These are phyloP conservation scores for Cryptococcus maquisensis DNA, from an alignment of 1,284 basidiomycete genomes.

Conservation along the genomic window DNA sequence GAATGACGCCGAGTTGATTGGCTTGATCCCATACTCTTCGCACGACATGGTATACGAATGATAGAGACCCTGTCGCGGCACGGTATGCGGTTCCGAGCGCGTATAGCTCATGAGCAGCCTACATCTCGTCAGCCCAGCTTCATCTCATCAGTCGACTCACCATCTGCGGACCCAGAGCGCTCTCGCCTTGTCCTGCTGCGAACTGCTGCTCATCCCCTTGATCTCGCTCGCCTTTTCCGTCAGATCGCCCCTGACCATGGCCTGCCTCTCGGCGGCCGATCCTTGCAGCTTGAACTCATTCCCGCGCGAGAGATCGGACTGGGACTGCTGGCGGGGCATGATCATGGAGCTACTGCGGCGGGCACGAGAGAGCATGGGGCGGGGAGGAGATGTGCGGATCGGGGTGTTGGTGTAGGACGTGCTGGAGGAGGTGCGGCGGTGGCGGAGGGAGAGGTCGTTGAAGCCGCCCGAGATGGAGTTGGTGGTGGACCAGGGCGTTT, in stretches of 20 bases:
- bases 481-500: slow-evolving; percentile 23
- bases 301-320: slow-evolving; percentile 8
- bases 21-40: slow-evolving; percentile 48
- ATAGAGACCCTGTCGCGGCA: slow-evolving; percentile 82
- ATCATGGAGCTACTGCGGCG: slow-evolving; percentile 17
- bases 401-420: background rate
- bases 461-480: slow-evolving; percentile 24
- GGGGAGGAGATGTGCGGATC: slow-evolving; percentile 3
- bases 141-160: slow-evolving; percentile 15
- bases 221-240: slow-evolving; percentile 17
- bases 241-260: slow-evolving; percentile 25
- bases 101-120: slow-evolving; percentile 41
- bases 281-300: slow-evolving; percentile 21
- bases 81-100: slow-evolving; percentile 25
- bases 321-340: slow-evolving; percentile 1
- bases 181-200: slow-evolving; percentile 36
- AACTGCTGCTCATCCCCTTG: slow-evolving; percentile 11
- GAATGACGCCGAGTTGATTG: slow-evolving; percentile 89
- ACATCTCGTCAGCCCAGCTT: background rate
- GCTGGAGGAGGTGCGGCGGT: slow-evolving; percentile 18
- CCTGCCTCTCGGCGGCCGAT: slow-evolving; percentile 28
- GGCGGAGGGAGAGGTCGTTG: slow-evolving; percentile 29
- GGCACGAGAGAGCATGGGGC: slow-evolving; percentile 19
- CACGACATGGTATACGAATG: slow-evolving; percentile 85
- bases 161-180: slow-evolving; percentile 39